Evolutionary conservation across 2,329 filamentous ascomycete species (phyloP).

Genomic region (Ophiostoma quercus): DNA sequence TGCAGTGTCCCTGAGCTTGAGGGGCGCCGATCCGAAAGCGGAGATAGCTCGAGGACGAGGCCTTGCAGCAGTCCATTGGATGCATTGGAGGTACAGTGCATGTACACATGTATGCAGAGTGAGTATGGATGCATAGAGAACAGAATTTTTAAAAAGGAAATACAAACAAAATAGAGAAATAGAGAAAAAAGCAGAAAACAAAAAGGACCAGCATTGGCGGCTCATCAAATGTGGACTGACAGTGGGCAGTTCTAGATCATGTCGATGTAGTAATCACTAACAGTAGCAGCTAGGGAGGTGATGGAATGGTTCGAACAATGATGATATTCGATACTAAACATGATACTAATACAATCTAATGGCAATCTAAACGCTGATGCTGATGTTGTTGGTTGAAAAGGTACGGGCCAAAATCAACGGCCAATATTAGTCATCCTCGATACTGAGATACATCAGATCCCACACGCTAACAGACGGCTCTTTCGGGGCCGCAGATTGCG

Average conservation of each 20-base stretch:
- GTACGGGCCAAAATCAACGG: neutral
- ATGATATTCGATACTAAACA: neutral
- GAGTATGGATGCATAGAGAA: neutral
- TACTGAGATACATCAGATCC: neutral
- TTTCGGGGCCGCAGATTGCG: neutral
- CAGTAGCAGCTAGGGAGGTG: neutral
- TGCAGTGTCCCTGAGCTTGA: conserved; percentile 9
- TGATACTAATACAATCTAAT: too few relatives aligned
- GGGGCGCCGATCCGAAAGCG: conserved; percentile 23
- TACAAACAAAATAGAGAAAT: neutral
- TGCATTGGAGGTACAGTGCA: neutral
- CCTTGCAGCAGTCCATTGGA: neutral
- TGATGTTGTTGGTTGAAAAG: neutral
- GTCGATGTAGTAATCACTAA: neutral
- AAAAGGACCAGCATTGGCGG: neutral
- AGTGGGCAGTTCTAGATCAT: neutral
- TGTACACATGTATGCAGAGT: too few relatives aligned
- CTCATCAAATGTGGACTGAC: neutral
- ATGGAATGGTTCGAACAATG: neutral
- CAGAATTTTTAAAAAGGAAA: neutral
- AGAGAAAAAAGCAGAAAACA: neutral
- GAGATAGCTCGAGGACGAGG: conserved; percentile 10
- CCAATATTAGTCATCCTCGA: neutral
- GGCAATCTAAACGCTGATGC: too few relatives aligned
- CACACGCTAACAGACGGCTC: neutral